Base-by-base conservation (phyloP, 2,329 filamentous ascomycete species). In the Fusarium nygamai region DNA sequence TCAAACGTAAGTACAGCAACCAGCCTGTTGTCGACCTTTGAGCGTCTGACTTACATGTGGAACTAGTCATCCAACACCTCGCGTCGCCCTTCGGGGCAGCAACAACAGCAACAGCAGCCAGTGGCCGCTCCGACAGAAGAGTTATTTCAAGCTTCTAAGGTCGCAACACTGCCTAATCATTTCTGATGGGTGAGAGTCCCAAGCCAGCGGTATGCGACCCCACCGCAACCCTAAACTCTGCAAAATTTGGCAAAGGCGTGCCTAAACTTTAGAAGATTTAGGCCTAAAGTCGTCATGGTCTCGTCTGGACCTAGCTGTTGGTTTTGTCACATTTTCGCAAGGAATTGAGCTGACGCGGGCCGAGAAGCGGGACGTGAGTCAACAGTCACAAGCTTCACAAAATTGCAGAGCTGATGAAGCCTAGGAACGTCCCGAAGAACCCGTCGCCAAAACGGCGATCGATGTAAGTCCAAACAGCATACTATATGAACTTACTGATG, bases 41-140 rank as follows among this genome's bases (percentile, higher is more conserved):
- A 39, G 19, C 38, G 38, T 39, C 20, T 43, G 39, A 16, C 14
- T 9, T 14, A 43, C 22, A 10, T 43, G 7, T 19, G n/a, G 43
- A 3, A 19, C 20, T 46, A 47, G 27, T 16, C 2, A 0, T 47
- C 24, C 0, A 5, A 1, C 3, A 20, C 12, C 9, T 47, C 44
- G 0, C 24, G 44, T 22, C 19, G 4, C 19, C 44, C 27, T 11
- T 47, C 27, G 19, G 19, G 24, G 44, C 44, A 47, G 24, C n/a
- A 8, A 19, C 41, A 24, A 17, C 39, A 16, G 14, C 41, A 43
- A 6, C 41, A 43, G 10, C 41, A 44, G n/a, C 41, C 7, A 19
- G 16, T 1, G n/a, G 3, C 41, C 24, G 24, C 24, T 47, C 27
- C 27, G 19, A 2, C 24, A 4, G 8, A 12, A 1, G 10, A 22